Base-by-base conservation (phyloP, 305 asterid genomes). In the Withania somnifera region DNA sequence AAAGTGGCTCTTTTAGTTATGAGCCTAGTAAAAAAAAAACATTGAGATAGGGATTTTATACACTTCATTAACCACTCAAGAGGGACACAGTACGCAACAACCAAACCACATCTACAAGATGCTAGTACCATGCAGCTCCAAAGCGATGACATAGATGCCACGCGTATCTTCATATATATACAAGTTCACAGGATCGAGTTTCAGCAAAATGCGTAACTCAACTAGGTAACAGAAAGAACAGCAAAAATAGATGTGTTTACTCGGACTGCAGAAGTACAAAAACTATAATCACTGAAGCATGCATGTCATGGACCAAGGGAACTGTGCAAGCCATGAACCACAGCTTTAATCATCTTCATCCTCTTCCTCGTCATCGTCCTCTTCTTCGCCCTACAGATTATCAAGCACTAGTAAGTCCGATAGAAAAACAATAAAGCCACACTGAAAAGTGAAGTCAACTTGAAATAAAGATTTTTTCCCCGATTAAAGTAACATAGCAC, bases 341-440 rank as follows among this genome's bases (percentile, higher is more conserved):
- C 40, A 13, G 51, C 90, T 0, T 83, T 87, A 1, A 61, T 85
- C 89, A 0, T 84, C 87, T 0, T 87, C 95, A 0, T 84, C 92
- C 0, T 92, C 97, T 0, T 92, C 93, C 0, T 87, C 93, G 0
- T 84, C 93, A 0, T 92, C 97, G 0, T 91, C 94, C 0, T 90
- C 94, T 0, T 88, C 93, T 3, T 83, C 93, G 15, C 87, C 94
- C 93, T 91, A 87, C 52, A 34, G 5, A 64, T 2, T 69, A 22
- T 24, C 14, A 45, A 14, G 68, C 47, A 76, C 5, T 6, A 57
- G 71, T 36, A 40, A 61, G 56, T 47, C 26, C 7, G 3, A 51
- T 10, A 26, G 36, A 50, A 8, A 20, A 53, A 15, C 5, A 47
- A 30, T 9, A 51, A 5, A 57, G 66, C 2, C 5, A 67, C 24